phyloP scores from a whole-genome alignment of 2,329 filamentous ascomycete species.

The Phaeophleospora eucalypticola region DNA sequence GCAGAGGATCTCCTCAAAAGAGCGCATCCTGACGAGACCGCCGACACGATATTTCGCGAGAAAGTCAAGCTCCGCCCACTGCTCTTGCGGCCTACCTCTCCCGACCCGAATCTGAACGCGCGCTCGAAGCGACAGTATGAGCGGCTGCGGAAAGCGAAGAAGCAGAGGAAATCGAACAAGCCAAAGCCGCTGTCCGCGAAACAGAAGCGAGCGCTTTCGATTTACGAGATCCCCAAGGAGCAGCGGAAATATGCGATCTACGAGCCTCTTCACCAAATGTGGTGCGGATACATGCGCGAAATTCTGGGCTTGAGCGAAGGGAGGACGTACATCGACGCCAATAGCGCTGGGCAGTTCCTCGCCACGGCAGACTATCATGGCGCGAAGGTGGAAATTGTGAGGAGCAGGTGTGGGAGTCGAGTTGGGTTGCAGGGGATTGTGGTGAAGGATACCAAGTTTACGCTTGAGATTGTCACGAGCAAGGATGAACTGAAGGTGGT shows the following conservation, averaged over 20 bases:
- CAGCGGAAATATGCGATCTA: constrained; percentile 72
- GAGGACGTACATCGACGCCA: constrained; percentile 51
- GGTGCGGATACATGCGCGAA: constrained; percentile 81
- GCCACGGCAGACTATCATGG: constrained; percentile 88
- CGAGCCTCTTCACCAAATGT: constrained; percentile 70
- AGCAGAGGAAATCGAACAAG: constrained; percentile 42
- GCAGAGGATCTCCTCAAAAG: constrained; percentile 63
- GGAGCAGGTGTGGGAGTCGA: constrained; percentile 73
- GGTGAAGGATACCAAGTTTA: constrained; percentile 79
- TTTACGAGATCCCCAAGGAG: constrained; percentile 69
- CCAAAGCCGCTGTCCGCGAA: constrained; percentile 71
- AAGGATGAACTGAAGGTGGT: constrained; percentile 69
- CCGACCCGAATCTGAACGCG: constrained; percentile 52
- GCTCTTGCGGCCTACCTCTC: constrained; percentile 71
- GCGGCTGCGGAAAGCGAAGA: constrained; percentile 32
- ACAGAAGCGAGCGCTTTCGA: constrained; percentile 66
- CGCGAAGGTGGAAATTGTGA: constrained; percentile 73
- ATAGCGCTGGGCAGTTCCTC: constrained; percentile 66
- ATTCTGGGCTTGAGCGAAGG: constrained; percentile 56
- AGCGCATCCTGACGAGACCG: constrained; percentile 72
- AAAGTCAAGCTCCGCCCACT: constrained; percentile 80
- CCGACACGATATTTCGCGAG: constrained; percentile 69
- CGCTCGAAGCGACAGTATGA: constrained; percentile 44
- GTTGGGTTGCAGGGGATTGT: constrained; percentile 85
- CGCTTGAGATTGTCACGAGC: constrained; percentile 77